Conservation (phyloP, 768 basidiomycete species). For the Ramaria sp. region DNA sequence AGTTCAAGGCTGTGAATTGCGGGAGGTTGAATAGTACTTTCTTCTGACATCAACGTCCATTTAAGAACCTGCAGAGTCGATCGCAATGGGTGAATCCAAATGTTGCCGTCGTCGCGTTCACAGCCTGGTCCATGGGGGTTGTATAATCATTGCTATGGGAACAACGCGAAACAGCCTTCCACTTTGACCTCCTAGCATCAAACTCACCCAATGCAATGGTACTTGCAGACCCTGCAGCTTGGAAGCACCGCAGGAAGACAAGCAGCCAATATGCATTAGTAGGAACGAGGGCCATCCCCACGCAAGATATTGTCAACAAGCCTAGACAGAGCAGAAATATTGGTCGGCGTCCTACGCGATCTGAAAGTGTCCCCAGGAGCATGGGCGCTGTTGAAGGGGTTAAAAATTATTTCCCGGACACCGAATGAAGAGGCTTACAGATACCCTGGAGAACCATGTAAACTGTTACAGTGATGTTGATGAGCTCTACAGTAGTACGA, state of each 20-base stretch:
- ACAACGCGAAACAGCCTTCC: not conserved
- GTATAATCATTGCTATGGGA: not conserved
- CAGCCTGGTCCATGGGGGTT: too few relatives aligned
- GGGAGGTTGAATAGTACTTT: too few relatives aligned
- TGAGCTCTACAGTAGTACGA: slow-evolving; percentile 53
- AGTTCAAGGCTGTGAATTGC: too few relatives aligned
- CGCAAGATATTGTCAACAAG: slow-evolving; percentile 53
- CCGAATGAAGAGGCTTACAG: slow-evolving; percentile 25
- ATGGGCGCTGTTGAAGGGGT: slow-evolving; percentile 36
- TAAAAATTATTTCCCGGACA: not conserved
- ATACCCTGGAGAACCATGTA: slow-evolving; percentile 64
- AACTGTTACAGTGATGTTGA: slow-evolving; percentile 73
- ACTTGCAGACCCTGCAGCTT: slow-evolving; percentile 71
- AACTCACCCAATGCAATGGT: slow-evolving; percentile 58
- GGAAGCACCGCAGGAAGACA: slow-evolving; percentile 68
- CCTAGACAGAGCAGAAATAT: slow-evolving; percentile 53
- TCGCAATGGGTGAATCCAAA: too few relatives aligned
- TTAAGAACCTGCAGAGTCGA: too few relatives aligned
- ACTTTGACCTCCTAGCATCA: not conserved
- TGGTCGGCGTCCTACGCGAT: slow-evolving; percentile 51
- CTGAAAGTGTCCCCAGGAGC: slow-evolving; percentile 46
- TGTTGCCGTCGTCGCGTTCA: too few relatives aligned
- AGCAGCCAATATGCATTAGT: slow-evolving; percentile 65
- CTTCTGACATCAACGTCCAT: too few relatives aligned
- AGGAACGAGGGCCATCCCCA: slow-evolving; percentile 46